Conservation (phyloP, 768 basidiomycete genomes). For the Heimioporus sp. region DNA sequence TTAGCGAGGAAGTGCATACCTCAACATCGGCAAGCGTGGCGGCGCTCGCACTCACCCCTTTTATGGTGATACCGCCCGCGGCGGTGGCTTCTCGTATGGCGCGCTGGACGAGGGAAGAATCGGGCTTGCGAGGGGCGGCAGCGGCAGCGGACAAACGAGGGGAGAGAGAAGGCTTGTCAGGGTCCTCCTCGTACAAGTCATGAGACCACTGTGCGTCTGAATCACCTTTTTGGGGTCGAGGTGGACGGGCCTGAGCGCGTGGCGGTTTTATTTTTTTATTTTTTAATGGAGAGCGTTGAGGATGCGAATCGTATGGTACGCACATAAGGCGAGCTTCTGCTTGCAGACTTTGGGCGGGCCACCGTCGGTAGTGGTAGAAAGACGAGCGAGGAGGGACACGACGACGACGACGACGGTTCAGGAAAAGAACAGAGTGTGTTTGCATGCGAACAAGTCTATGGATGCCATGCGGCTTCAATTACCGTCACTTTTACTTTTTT, state of each 20-base stretch:
- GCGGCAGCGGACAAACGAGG: conserved; percentile 50
- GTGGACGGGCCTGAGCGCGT: conserved; percentile 35
- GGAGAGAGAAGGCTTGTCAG: conserved; percentile 54
- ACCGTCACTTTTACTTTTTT: no score
- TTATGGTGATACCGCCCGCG: conserved; percentile 52
- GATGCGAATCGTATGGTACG: conserved; percentile 33
- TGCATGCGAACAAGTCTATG: no score
- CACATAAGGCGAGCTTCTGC: conserved; percentile 33
- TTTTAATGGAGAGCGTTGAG: conserved; percentile 21
- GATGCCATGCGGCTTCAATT: no score
- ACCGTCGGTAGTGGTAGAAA: conserved; percentile 26
- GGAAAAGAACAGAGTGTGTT: not conserved
- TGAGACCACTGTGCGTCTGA: conserved; percentile 68
- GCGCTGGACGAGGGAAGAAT: conserved; percentile 53
- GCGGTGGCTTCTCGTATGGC: conserved; percentile 62
- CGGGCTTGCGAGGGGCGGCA: conserved; percentile 48
- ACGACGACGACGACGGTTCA: conserved; percentile 17
- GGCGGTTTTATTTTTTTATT: no score
- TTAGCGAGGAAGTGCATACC: conserved; percentile 7
- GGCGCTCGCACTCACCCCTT: conserved; percentile 56
- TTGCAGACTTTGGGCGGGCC: conserved; percentile 33
- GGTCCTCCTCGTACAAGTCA: conserved; percentile 62
- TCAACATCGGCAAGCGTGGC: conserved; percentile 83
- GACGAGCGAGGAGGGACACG: conserved; percentile 31
- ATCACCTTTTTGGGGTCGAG: conserved; percentile 62